These are phyloP conservation scores for Cardamine resedifolia DNA, from an alignment of 345 rosid species.

Conservation along the genomic window DNA sequence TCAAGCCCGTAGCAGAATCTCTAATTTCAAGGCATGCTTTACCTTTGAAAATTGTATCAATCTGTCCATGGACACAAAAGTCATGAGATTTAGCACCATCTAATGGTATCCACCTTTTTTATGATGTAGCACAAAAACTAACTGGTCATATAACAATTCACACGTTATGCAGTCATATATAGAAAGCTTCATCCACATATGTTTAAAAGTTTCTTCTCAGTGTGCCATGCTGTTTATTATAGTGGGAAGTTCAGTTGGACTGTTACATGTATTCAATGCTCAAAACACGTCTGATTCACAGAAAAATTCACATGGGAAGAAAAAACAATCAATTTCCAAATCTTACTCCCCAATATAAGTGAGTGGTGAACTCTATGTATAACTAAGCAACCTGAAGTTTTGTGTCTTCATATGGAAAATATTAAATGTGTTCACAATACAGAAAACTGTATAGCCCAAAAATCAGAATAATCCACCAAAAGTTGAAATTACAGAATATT, in stretches of 20 bases:
- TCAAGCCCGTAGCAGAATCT: conserved; percentile 84
- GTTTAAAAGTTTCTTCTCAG: background rate
- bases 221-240: background rate
- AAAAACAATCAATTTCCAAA: conserved; percentile 6
- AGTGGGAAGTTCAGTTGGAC: background rate
- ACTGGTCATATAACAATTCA: background rate
- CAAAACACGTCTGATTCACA: background rate
- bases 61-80: conserved; percentile 47
- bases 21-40: conserved; percentile 86
- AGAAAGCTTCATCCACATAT: conserved; percentile 14
- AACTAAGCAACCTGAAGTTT: background rate
- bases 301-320: background rate
- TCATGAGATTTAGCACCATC: conserved; percentile 4
- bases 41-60: conserved; percentile 75
- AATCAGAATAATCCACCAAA: background rate
- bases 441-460: conserved; percentile 11
- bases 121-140: background rate
- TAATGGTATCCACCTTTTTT: background rate
- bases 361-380: background rate
- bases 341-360: background rate
- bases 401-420: background rate
- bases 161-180: background rate
- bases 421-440: background rate
- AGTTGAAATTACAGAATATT: background rate
- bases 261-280: background rate